A percentile compares a stretch with the other conserved stretches of the same genome.
Evolutionary conservation across 2,329 filamentous ascomycete species (phyloP).

Genomic region (Colletotrichum lentis): DNA sequence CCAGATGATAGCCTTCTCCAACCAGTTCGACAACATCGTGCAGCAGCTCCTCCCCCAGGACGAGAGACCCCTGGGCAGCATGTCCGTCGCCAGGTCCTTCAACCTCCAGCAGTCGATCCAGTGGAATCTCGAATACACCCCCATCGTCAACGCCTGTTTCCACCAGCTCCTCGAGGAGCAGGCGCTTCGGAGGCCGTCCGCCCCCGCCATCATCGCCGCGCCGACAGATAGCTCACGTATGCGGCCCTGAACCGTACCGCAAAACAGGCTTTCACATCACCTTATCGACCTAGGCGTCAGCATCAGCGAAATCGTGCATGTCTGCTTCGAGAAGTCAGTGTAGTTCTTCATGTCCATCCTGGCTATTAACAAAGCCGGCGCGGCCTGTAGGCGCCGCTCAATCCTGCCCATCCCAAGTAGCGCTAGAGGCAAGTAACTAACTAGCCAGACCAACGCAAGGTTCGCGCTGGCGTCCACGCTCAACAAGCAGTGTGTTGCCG

Average conservation of each 20-base stretch:
- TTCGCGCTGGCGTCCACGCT: background rate
- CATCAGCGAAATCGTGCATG: constrained; percentile 38
- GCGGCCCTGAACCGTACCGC: constrained; percentile 36
- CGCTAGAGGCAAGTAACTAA: background rate
- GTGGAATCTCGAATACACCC: constrained; percentile 17
- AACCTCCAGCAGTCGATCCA: background rate
- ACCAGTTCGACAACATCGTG: no score
- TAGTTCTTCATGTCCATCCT: constrained; percentile 43
- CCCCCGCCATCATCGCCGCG: constrained; percentile 33
- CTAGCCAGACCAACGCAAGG: background rate
- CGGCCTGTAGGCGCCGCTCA: constrained; percentile 45
- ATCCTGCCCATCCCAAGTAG: constrained; percentile 33
- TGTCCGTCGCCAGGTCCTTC: background rate
- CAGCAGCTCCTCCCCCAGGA: constrained; percentile 7
- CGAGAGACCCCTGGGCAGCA: background rate
- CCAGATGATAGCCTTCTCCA: no score
- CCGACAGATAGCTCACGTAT: constrained; percentile 40
- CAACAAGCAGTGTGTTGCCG: constrained; percentile 46
- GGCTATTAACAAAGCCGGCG: constrained; percentile 45
- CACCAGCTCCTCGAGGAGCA: constrained; percentile 8
- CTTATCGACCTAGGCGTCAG: constrained; percentile 38
- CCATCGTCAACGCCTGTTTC: background rate
- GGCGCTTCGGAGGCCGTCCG: background rate
- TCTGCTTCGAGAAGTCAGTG: constrained; percentile 44
- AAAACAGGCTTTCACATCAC: constrained; percentile 29